phyloP scores from a whole-genome alignment of 192 early-diverging fungal species.

The Coemansia sp. region DNA sequence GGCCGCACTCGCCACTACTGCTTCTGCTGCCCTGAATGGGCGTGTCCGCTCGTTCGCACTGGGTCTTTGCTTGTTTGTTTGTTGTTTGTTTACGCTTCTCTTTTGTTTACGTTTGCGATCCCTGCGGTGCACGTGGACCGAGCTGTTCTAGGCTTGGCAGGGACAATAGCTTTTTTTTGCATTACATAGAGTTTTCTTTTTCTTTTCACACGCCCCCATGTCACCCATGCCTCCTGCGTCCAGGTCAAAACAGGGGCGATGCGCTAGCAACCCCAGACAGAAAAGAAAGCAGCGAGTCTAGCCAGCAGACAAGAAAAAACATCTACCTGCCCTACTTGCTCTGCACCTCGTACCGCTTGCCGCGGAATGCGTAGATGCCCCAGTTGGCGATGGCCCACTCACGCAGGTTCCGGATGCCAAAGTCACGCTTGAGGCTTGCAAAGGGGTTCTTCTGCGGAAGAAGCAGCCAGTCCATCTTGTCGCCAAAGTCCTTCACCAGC shows the following conservation, averaged over 20 bases:
- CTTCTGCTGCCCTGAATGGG: not conserved
- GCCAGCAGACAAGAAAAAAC: not conserved
- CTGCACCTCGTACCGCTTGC: constrained; percentile 77
- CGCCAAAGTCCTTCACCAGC: constrained; percentile 58
- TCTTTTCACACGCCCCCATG: no score
- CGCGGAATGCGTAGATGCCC: constrained; percentile 79
- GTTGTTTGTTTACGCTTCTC: not conserved
- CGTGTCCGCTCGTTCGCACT: no score
- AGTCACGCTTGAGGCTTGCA: constrained; percentile 69
- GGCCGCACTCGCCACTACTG: not conserved
- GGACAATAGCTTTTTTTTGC: no score
- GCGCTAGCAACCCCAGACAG: not conserved
- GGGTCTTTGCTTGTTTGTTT: not conserved
- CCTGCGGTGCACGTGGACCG: no score
- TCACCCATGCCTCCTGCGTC: no score
- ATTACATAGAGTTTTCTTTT: no score
- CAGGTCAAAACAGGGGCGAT: no score
- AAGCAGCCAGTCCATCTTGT: constrained; percentile 73
- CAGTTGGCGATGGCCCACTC: constrained; percentile 74
- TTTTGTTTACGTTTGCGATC: no score
- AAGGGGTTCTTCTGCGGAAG: constrained; percentile 68
- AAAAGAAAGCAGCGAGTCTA: not conserved
- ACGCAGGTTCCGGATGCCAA: constrained; percentile 69
- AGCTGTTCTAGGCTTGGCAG: no score
- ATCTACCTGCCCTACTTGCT: constrained; percentile 18